These are phyloP conservation scores for Gypsophila paniculata DNA, from an alignment of 179 eudicot genomes.

Conservation along the genomic window DNA sequence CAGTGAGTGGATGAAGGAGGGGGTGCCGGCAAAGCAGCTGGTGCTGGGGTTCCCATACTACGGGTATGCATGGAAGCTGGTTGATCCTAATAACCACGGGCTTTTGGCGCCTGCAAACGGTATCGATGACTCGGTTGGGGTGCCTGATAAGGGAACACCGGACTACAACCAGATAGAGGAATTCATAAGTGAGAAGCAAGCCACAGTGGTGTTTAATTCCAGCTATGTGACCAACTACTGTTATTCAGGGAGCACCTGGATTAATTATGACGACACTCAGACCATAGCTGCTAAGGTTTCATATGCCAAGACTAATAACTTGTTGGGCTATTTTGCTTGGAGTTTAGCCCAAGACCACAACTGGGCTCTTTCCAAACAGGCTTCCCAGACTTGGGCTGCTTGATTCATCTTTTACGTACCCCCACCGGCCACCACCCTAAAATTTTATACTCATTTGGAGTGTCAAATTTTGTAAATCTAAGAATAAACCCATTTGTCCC, in stretches of 20 bases:
- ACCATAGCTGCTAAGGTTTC: slow-evolving; percentile 40
- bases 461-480: no score
- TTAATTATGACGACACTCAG: slow-evolving; percentile 58
- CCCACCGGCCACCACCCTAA: no score
- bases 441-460: no score
- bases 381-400: slow-evolving; percentile 11
- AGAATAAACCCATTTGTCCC: no score
- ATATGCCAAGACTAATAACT: slow-evolving; percentile 44
- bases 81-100: slow-evolving; percentile 36
- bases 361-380: slow-evolving; percentile 54
- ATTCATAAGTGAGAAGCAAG: slow-evolving; percentile 25
- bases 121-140: slow-evolving; percentile 16
- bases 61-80: slow-evolving; percentile 62
- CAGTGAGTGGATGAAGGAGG: slow-evolving; percentile 53
- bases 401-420: background rate
- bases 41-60: slow-evolving; percentile 71
- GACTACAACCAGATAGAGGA: slow-evolving; percentile 26
- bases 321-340: slow-evolving; percentile 84
- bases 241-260: slow-evolving; percentile 46
- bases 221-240: slow-evolving; percentile 50
- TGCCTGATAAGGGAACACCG: slow-evolving; percentile 25
- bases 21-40: slow-evolving; percentile 41
- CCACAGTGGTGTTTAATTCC: slow-evolving; percentile 29
- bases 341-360: slow-evolving; percentile 51
- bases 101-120: slow-evolving; percentile 50